These are phyloP conservation scores for Gamsiella multidivaricata DNA, from an alignment of 192 early-diverging fungal genomes.

Conservation along the genomic window DNA sequence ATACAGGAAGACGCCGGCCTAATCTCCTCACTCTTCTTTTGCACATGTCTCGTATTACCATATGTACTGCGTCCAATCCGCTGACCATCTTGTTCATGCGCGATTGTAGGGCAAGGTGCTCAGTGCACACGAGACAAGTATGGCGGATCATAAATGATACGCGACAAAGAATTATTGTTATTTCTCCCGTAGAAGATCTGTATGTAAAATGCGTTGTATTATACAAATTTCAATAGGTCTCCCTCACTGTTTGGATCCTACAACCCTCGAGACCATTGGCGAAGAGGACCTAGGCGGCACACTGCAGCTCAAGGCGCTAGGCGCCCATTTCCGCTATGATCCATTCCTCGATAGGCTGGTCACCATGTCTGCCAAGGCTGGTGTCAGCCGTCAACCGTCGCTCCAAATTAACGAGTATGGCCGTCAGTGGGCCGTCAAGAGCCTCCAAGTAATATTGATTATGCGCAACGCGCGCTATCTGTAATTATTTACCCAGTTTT, in stretches of 20 bases:
- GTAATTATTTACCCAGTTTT: no score
- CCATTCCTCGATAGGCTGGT: conserved; percentile 41
- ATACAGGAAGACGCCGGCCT: not conserved
- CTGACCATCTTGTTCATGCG: no score
- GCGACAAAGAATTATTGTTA: no score
- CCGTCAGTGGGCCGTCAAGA: conserved; percentile 41
- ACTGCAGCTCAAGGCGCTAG: conserved; percentile 28
- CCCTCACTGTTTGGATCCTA: conserved; percentile 45
- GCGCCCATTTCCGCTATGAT: conserved; percentile 52
- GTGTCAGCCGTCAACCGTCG: conserved; percentile 33
- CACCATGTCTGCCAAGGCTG: conserved; percentile 48
- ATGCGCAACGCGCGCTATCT: no score
- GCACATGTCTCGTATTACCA: not conserved
- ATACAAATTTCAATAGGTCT: conserved; percentile 15
- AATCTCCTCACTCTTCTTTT: not conserved
- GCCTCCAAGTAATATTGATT: conserved; percentile 40
- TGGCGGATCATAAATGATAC: not conserved
- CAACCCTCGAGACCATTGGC: conserved; percentile 47
- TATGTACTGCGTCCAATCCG: no score
- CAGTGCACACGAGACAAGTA: conserved; percentile 50
- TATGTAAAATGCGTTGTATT: no score
- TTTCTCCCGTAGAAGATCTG: no score
- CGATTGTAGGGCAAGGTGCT: conserved; percentile 36
- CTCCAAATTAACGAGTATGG: conserved; percentile 50
- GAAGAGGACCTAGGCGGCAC: conserved; percentile 32